Percentiles rank a stretch among this genome's conserved stretches.
phyloP scores from a whole-genome alignment of 2,329 filamentous ascomycete genomes.

The Penicillium sp. region DNA sequence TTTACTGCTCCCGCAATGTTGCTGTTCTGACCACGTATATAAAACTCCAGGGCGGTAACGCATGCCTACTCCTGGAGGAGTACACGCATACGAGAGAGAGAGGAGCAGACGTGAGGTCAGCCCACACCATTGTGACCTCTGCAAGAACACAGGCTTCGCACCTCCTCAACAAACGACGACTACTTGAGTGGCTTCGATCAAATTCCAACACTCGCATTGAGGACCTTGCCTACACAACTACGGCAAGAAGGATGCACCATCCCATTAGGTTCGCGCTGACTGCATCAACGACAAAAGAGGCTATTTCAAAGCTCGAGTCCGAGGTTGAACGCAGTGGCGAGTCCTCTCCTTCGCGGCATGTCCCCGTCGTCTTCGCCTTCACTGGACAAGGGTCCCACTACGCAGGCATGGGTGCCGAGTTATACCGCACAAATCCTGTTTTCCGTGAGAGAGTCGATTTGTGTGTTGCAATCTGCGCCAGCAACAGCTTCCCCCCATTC shows the following conservation, averaged over 20 bases:
- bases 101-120: background rate
- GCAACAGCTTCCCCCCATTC: slow-evolving; percentile 27
- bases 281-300: slow-evolving; percentile 5
- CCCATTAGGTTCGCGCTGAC: slow-evolving; percentile 11
- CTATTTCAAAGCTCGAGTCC: slow-evolving; percentile 2
- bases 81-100: background rate
- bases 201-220: slow-evolving; percentile 48
- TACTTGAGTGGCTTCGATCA: background rate
- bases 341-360: slow-evolving; percentile 45
- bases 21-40: background rate
- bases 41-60: slow-evolving; percentile 61
- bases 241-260: slow-evolving; percentile 55
- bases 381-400: slow-evolving; percentile 42
- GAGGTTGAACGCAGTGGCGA: slow-evolving; percentile 54
- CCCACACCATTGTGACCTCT: slow-evolving; percentile 25
- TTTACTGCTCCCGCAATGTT: background rate
- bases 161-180: slow-evolving; percentile 60
- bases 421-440: slow-evolving; percentile 31
- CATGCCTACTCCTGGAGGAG: slow-evolving; percentile 55
- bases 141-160: slow-evolving; percentile 55
- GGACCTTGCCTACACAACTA: slow-evolving; percentile 67
- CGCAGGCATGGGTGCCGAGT: slow-evolving; percentile 30
- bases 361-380: slow-evolving; percentile 42
- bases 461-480: slow-evolving; percentile 25
- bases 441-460: slow-evolving; percentile 27